Conservation (phyloP, 2,329 filamentous ascomycete genomes). For the Neopestalotiopsis sp. region DNA sequence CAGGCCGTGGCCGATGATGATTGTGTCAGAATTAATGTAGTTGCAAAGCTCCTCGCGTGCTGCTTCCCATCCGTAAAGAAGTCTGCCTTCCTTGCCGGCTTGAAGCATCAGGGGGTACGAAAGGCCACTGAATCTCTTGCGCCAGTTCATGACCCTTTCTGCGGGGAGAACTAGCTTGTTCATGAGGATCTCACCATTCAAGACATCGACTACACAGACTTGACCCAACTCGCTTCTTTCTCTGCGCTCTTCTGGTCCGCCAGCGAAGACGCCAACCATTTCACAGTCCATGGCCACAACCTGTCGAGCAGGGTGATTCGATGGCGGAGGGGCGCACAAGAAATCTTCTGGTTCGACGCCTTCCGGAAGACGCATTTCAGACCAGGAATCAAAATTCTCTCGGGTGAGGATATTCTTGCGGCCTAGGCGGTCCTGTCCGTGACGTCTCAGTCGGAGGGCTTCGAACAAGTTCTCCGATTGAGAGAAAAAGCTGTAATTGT, state of each 20-base stretch:
- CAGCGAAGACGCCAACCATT: slow-evolving; percentile 44
- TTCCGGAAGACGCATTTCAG: background rate
- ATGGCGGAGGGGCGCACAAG: background rate
- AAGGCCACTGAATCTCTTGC: slow-evolving; percentile 46
- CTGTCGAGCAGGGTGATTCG: slow-evolving; percentile 25
- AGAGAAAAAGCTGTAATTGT: background rate
- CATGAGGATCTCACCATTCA: slow-evolving; percentile 52
- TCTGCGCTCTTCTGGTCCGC: background rate
- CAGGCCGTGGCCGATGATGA: slow-evolving; percentile 55
- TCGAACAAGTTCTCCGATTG: slow-evolving; percentile 12
- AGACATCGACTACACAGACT: slow-evolving; percentile 44
- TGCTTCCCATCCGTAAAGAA: slow-evolving; percentile 46
- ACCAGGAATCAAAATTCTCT: background rate
- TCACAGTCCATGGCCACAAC: slow-evolving; percentile 54
- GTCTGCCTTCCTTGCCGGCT: slow-evolving; percentile 36
- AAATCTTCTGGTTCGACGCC: slow-evolving; percentile 1
- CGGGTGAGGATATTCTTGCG: slow-evolving; percentile 2
- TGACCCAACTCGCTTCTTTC: slow-evolving; percentile 28
- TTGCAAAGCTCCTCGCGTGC: slow-evolving; percentile 49
- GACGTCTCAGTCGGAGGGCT: slow-evolving; percentile 8
- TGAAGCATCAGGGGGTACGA: slow-evolving; percentile 32
- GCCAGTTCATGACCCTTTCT: slow-evolving; percentile 37
- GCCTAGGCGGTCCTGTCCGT: background rate
- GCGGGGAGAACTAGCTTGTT: slow-evolving; percentile 46
- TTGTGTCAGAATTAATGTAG: slow-evolving; percentile 47